A percentile compares a stretch with the other conserved stretches of the same genome.
Conservation (phyloP, 2,329 filamentous ascomycete species). For the Epichloe amarillans region DNA sequence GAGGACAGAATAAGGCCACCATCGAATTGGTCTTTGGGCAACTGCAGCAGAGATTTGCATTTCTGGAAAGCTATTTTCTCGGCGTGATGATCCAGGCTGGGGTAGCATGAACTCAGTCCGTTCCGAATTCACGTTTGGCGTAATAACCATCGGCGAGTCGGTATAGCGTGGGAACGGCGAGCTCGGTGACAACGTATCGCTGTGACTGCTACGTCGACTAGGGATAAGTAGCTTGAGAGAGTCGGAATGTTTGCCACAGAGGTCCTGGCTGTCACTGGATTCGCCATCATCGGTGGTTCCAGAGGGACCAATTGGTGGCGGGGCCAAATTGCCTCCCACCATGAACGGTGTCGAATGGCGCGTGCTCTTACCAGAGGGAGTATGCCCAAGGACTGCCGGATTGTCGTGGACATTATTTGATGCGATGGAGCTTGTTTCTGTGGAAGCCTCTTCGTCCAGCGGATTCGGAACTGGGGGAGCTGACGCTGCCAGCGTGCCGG, state of each 20-base stretch:
- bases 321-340: slow-evolving; percentile 28
- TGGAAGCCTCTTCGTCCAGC: background rate
- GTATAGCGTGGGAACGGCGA: slow-evolving; percentile 57
- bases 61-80: slow-evolving; percentile 33
- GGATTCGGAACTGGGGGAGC: background rate
- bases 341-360: slow-evolving; percentile 18
- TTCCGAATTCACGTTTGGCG: slow-evolving; percentile 26
- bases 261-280: background rate
- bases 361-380: background rate
- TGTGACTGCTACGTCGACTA: slow-evolving; percentile 27
- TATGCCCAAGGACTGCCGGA: slow-evolving; percentile 7
- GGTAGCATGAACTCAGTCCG: slow-evolving; percentile 44
- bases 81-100: slow-evolving; percentile 21
- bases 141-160: slow-evolving; percentile 39
- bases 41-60: slow-evolving; percentile 25
- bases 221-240: slow-evolving; percentile 34
- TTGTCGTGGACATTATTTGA: background rate
- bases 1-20: slow-evolving; percentile 71
- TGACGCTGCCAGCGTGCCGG: background rate
- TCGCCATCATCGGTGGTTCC: slow-evolving; percentile 1
- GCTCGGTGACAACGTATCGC: slow-evolving; percentile 32
- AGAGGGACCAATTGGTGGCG: slow-evolving; percentile 22
- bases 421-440: background rate
- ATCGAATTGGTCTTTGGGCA: slow-evolving; percentile 38
- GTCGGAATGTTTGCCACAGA: slow-evolving; percentile 8